Base-by-base conservation (phyloP, 1,284 basidiomycete species). In the Ustilago tritici region DNA sequence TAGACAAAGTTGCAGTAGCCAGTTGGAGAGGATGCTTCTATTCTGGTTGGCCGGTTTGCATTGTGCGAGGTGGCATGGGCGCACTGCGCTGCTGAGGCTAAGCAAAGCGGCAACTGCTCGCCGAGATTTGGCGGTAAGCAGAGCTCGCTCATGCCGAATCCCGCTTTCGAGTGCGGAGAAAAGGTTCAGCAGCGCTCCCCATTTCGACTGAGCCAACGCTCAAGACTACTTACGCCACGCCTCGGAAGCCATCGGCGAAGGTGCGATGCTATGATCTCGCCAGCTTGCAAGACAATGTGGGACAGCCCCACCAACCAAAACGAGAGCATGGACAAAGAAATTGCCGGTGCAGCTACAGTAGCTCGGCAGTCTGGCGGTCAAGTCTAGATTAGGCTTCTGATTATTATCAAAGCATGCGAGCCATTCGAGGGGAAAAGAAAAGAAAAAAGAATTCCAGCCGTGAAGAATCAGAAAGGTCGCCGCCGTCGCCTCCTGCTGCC, bases 351-450 rank as follows among this genome's bases (percentile, higher is more conserved):
- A 41, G 40, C 11, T 28, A 28, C 23, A 28, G 23, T 0, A 28
- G 23, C 23, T 53, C 9, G 34, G 49, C 47, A 32, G 28, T 38
- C 34, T 6, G 35, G 50, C 40, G 40, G 40, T 41, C 40, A 41
- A 40, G 11, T 23, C 41, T 4, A 12, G 40, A 54, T 49, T 46
- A 47, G 43, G 47, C 34, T 47, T 28, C 32, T 12, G 40, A 61
- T 46, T 38, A 69, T 69, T 70, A 70, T 64, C 67, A 70, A 70
- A 70, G 56, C 67, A 41, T 14, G 40, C 40, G 40, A 60, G 19
- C 19, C 11, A 28, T 19, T 40, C 49, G 46, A 47, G 38, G 23
- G 40, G 40, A 41, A 15, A 28, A 28, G 23, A 28, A 28, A 28
- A 28, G 41, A 35, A 56, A 35, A 15, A 34, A 40, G 35, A 36